Evolutionary conservation across 2,329 filamentous ascomycete genomes (phyloP).

Genomic region (Emericellopsis atlantica): DNA sequence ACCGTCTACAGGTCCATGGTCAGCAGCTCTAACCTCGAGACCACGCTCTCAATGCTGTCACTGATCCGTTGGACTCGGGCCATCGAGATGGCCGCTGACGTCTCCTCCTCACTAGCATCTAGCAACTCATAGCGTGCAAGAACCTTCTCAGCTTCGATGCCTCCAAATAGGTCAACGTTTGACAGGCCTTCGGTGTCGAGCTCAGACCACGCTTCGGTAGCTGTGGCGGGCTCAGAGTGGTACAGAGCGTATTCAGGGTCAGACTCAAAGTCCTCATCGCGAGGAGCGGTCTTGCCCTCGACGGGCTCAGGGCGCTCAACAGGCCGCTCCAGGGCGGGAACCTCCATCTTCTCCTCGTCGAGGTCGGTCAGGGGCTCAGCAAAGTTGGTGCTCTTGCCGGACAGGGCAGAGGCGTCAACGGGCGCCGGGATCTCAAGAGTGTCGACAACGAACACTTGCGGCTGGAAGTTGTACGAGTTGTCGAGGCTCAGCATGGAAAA

Average conservation of each 20-base stretch:
- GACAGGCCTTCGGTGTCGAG: constrained; percentile 28
- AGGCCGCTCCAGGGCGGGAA: constrained; percentile 37
- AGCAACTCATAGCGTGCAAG: constrained; percentile 52
- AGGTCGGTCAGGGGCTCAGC: constrained; percentile 26
- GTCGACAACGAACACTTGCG: constrained; percentile 65
- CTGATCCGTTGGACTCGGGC: constrained; percentile 37
- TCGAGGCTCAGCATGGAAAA: constrained; percentile 57
- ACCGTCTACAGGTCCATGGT: constrained; percentile 16
- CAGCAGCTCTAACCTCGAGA: constrained; percentile 23
- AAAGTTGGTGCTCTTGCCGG: constrained; percentile 54
- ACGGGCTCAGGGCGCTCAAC: constrained; percentile 19
- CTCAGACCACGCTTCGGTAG: constrained; percentile 14
- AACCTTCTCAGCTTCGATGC: constrained; percentile 51
- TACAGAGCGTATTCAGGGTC: constrained; percentile 51
- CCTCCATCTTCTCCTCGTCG: constrained; percentile 44
- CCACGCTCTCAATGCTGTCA: constrained; percentile 19
- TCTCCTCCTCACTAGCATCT: constrained; percentile 38
- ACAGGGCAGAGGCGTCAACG: constrained; percentile 50
- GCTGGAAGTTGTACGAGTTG: constrained; percentile 47
- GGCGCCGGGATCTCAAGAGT: constrained; percentile 50
- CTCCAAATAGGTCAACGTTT: constrained; percentile 32
- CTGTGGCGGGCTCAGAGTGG: constrained; percentile 25
- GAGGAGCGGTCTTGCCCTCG: constrained; percentile 12
- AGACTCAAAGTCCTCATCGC: constrained; percentile 47
- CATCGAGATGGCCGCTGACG: constrained; percentile 28